Evolutionary conservation across 169 alveolate genomes (phyloP), one percentile per base, ranked within the genome.

Genomic region (Blepharisma undulans): DNA sequence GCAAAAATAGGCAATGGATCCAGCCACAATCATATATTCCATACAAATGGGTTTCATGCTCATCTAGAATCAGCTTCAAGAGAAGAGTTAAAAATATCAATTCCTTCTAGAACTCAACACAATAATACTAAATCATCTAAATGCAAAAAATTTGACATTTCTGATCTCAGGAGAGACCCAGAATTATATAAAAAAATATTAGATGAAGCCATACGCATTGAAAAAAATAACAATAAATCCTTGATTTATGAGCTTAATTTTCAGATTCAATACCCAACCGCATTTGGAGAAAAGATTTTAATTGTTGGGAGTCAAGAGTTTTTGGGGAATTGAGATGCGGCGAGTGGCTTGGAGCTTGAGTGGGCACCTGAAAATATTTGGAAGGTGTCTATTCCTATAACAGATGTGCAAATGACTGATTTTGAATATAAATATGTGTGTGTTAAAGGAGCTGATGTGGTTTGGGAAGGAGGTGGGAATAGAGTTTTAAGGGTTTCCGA

Each of bases 351-450:
- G 8, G 22, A 59, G 25, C 25, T 85, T 22, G 34, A 22, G 5
- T 85, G 81, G 30, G 25, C 6, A 4, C 66, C 84, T 4, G 60
- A 22, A 16, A 21, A 22, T 33, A 25, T 21, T n/a, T 85, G 90
- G 90, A 22, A 25, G 16, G 81, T 22, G 27, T 16, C 36, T 16
- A 18, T 85, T 18, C 36, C 25, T 21, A 22, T 85, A 2, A 12
- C 79, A 61, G 27, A 30, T 5, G 59, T 4, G 6, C 76, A 22
- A 27, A 25, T 78, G 27, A 5, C 33, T 25, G 89, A 82, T 30
- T 85, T 85, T 22, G 90, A 85, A 34, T 85, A 85, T 32, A 85
- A 85, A 66, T 85, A 85, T 71, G 90, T 66, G 6, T 22, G 29
- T 25, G 10, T 61, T 5, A 18, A 29, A 19, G 84, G 27, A 16